A percentile compares a stretch with the other conserved stretches of the same genome.
These are phyloP conservation scores for Pleurotus platypus DNA, from an alignment of 768 basidiomycete genomes.

Conservation along the genomic window DNA sequence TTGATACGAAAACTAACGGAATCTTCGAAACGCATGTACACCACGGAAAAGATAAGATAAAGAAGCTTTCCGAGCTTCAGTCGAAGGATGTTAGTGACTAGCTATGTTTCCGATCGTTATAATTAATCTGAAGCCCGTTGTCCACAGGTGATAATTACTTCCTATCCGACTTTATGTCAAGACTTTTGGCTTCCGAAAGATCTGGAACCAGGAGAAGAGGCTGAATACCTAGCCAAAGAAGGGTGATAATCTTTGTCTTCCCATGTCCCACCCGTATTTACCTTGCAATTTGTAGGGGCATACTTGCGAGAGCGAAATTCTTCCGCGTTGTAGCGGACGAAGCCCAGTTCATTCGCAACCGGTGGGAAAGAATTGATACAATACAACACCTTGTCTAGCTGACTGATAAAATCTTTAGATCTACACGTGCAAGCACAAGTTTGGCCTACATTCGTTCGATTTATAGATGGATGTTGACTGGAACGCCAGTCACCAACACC, in stretches of 20 bases:
- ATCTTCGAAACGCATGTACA: conserved; percentile 64
- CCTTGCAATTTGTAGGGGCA: conserved; percentile 36
- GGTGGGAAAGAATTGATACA: conserved; percentile 26
- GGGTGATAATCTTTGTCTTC: conserved; percentile 35
- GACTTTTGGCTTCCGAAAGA: conserved; percentile 56
- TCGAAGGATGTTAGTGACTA: conserved; percentile 41
- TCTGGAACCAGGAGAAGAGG: conserved; percentile 41
- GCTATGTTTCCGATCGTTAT: conserved; percentile 8
- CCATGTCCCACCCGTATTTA: neutral
- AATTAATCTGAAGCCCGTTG: neutral
- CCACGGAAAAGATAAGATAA: conserved; percentile 68
- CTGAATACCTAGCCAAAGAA: conserved; percentile 41
- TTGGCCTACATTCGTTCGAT: conserved; percentile 58
- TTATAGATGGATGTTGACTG: conserved; percentile 78
- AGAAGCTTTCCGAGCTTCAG: conserved; percentile 27
- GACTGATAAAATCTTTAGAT: conserved; percentile 23
- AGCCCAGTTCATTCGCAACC: conserved; percentile 72
- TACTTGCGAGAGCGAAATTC: conserved; percentile 59
- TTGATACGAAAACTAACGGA: conserved; percentile 62
- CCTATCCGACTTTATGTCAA: conserved; percentile 66
- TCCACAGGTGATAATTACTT: conserved; percentile 66
- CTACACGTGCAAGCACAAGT: conserved; percentile 54
- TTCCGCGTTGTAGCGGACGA: conserved; percentile 76
- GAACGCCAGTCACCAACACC: conserved; percentile 72
- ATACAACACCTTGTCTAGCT: neutral